phyloP scores from a whole-genome alignment of 2,329 filamentous ascomycete species.

The Periconia macrospinosa region DNA sequence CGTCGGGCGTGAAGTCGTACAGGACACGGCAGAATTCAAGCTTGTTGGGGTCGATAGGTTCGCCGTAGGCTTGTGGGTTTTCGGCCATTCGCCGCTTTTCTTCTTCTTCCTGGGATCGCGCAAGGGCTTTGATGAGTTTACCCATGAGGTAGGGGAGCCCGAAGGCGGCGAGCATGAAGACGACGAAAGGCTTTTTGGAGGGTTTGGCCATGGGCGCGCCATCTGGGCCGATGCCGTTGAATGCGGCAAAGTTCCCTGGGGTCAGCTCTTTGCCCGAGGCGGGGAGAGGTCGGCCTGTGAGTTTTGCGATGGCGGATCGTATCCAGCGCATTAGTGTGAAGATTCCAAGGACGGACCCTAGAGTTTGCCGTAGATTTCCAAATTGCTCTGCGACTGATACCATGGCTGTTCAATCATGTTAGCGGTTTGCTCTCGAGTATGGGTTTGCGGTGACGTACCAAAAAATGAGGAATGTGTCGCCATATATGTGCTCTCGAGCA shows the following conservation, averaged over 20 bases:
- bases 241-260: constrained; percentile 85
- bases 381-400: constrained; percentile 98
- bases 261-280: constrained; percentile 86
- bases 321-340: constrained; percentile 97
- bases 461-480: constrained; percentile 98
- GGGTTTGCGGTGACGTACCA: constrained; percentile 59
- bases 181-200: constrained; percentile 92
- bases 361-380: constrained; percentile 85
- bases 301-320: constrained; percentile 83
- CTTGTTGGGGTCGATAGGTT: constrained; percentile 78
- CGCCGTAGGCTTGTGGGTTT: constrained; percentile 49
- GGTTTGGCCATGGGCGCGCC: constrained; percentile 69
- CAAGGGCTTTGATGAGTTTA: constrained; percentile 86
- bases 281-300: constrained; percentile 88
- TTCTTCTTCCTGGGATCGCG: constrained; percentile 82
- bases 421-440: constrained; percentile 7
- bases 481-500: constrained; percentile 99
- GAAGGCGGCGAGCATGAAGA: constrained; percentile 93
- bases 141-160: constrained; percentile 96
- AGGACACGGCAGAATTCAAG: constrained; percentile 94
- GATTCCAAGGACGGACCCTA: constrained; percentile 91
- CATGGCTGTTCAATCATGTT: constrained; percentile 65
- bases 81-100: constrained; percentile 63
- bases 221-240: constrained; percentile 72
- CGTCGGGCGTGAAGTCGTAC: constrained; percentile 89